Evolutionary conservation across 1,284 basidiomycete species (phyloP).

Genomic region (Lentinula novae-zelandiae): DNA sequence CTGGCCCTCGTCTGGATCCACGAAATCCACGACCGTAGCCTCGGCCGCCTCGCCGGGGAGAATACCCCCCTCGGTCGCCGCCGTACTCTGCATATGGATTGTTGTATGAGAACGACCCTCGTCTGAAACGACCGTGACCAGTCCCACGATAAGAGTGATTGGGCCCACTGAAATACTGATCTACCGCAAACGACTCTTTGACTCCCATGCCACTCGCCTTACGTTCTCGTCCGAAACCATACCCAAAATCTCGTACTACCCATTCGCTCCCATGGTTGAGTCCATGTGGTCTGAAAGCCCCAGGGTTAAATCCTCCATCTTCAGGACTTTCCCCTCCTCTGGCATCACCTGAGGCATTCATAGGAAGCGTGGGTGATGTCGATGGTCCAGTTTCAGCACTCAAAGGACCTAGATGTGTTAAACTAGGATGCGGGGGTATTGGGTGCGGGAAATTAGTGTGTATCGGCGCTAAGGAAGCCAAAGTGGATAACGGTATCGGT

Average conservation of each 20-base stretch:
- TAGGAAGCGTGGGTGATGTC: slow-evolving; percentile 6
- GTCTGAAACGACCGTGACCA: slow-evolving; percentile 19
- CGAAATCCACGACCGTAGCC: neutral
- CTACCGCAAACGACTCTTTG: neutral
- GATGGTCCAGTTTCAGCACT: slow-evolving; percentile 4
- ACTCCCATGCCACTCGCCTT: slow-evolving; percentile 22
- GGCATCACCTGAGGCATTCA: neutral
- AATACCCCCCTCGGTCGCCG: neutral
- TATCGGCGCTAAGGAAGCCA: slow-evolving; percentile 1
- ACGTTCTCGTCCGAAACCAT: slow-evolving; percentile 46
- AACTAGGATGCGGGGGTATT: slow-evolving; percentile 4
- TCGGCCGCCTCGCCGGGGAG: neutral
- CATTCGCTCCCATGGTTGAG: slow-evolving; percentile 32
- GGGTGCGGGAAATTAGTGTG: slow-evolving; percentile 3
- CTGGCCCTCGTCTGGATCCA: slow-evolving; percentile 6
- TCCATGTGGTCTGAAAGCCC: neutral
- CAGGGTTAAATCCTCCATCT: neutral
- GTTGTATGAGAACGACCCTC: slow-evolving; percentile 20
- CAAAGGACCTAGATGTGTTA: slow-evolving; percentile 3
- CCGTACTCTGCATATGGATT: slow-evolving; percentile 1
- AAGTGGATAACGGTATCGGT: slow-evolving; percentile 2
- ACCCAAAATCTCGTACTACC: slow-evolving; percentile 61
- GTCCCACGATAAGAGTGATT: neutral
- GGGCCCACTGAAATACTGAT: neutral
- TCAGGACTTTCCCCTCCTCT: neutral